Conservation (phyloP, 305 asterid genomes). For the Solanum hybrid region DNA sequence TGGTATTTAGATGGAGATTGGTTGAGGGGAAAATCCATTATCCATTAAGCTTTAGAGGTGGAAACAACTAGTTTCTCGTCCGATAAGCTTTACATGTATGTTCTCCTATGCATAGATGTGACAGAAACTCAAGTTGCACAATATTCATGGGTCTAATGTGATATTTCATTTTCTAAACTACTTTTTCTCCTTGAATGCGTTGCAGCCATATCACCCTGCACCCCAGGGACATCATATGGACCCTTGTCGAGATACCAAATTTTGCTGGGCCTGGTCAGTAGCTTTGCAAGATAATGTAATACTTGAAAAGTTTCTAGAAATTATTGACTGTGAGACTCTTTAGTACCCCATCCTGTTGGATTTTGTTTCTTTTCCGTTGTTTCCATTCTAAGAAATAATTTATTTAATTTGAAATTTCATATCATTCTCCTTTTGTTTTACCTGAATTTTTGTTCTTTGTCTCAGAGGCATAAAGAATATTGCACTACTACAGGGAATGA, state of each 20-base stretch:
- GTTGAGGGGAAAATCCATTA: not conserved
- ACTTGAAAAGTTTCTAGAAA: not conserved
- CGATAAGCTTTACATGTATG: not conserved
- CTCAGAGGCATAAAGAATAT: slow-evolving; percentile 49
- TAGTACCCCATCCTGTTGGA: not conserved
- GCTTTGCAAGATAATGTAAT: not conserved
- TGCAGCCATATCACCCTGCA: not conserved
- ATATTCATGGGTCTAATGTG: not conserved
- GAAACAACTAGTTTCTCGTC: not conserved
- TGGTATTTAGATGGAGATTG: not conserved
- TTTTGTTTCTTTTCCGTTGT: not conserved
- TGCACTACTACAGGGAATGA: slow-evolving; percentile 38
- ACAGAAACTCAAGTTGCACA: not conserved
- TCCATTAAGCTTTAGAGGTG: not conserved
- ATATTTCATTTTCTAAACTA: not conserved
- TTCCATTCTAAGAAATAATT: not conserved
- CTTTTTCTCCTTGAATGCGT: not conserved
- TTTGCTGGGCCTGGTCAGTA: not conserved
- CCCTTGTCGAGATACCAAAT: not conserved
- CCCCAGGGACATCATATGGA: not conserved
- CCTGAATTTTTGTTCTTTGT: slow-evolving; percentile 5
- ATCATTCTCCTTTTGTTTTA: slow-evolving; percentile 1
- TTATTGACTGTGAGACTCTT: not conserved
- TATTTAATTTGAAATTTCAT: not conserved
- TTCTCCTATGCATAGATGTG: not conserved